phyloP scores from a whole-genome alignment of 2,329 filamentous ascomycete species.

The Leptodontidium sp. region DNA sequence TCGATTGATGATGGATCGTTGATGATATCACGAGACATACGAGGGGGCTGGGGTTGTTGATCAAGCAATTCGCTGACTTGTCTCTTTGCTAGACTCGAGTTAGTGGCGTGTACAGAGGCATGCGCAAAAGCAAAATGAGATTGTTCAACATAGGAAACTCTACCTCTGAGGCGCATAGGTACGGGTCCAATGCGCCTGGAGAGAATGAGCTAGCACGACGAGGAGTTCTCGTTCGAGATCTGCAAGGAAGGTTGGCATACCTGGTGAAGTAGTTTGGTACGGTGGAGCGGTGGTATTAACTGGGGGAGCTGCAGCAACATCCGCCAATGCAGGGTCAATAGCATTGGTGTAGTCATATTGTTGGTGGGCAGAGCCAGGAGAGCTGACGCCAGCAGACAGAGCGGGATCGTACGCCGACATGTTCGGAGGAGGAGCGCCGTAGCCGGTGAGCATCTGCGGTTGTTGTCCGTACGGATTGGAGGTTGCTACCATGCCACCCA shows the following conservation, averaged over 20 bases:
- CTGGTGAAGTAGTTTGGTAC: conserved; percentile 41
- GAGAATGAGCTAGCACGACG: conserved; percentile 49
- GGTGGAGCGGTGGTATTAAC: conserved; percentile 29
- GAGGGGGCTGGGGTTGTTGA: conserved; percentile 63
- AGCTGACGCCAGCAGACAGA: conserved; percentile 51
- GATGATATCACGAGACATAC: conserved; percentile 57
- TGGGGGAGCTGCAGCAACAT: conserved; percentile 51
- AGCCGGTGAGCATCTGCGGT: conserved; percentile 55
- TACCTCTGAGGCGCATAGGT: conserved; percentile 59
- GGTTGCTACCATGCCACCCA: conserved; percentile 40
- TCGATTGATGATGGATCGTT: conserved; percentile 59
- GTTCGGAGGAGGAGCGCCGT: conserved; percentile 43
- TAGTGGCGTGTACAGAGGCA: conserved; percentile 52
- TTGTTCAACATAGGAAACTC: conserved; percentile 52
- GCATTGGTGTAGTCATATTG: conserved; percentile 65
- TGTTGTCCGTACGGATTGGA: conserved; percentile 56
- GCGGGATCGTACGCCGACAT: conserved; percentile 45
- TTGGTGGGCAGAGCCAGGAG: conserved; percentile 54
- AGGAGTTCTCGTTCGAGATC: conserved; percentile 44
- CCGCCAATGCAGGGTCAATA: conserved; percentile 70
- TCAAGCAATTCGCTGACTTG: conserved; percentile 79
- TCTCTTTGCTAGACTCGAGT: conserved; percentile 63
- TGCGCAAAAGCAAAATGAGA: conserved; percentile 42
- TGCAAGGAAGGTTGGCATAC: conserved; percentile 42
- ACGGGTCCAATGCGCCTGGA: conserved; percentile 45